Base-by-base conservation (phyloP, 2,329 filamentous ascomycete species). In the Venturia pyrina region DNA sequence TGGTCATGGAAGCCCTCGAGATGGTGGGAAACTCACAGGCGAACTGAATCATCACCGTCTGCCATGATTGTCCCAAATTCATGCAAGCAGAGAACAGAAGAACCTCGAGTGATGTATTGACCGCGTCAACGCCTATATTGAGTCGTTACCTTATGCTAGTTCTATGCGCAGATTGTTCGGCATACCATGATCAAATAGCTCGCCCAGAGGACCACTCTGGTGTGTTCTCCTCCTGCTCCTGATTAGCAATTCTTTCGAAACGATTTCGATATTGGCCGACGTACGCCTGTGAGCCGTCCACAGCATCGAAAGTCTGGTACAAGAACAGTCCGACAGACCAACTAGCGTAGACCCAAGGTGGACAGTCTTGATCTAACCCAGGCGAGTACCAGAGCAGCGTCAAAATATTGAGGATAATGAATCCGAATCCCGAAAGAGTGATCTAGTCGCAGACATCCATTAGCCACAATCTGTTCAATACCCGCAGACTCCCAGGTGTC, bases 271-370 rank as follows among this genome's bases (percentile, higher is more conserved):
- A 21, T 19, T 24, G 28, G 41, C 24, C 40, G 24, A 84, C 89
- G 75, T 82, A 91, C 87, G 95, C 95, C 76, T 99, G 95, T 40
- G 89, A 85, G 64, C 95, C 95, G 78, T 99, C 95, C 34, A 98
- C 92, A 1, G 93, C 95, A 78, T 99, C 95, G 78, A 99, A 97
- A 1, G 93, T 98, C 83, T 99, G 95, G 78, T 99, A 99, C 63
- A 98, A 77, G 76, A 98, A 97, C 70, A 99, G 79, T 1, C 95
- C 95, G 41, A 90, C 77, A 4, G 93, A 89, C 90, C 93, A 99
- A 72, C 87, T 89, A 70, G 89, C 89, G 81, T 99, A 99, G 19
- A 99, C 93, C 95, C 95, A 99, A 1, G 85, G 75, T 11, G 95
- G 95, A 75, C 93, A 98, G 76, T 99, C 91, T 77, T 91, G 88